phyloP scores from a whole-genome alignment of 176 grass and related monocot genomes.

The Oryza rufipogon region DNA sequence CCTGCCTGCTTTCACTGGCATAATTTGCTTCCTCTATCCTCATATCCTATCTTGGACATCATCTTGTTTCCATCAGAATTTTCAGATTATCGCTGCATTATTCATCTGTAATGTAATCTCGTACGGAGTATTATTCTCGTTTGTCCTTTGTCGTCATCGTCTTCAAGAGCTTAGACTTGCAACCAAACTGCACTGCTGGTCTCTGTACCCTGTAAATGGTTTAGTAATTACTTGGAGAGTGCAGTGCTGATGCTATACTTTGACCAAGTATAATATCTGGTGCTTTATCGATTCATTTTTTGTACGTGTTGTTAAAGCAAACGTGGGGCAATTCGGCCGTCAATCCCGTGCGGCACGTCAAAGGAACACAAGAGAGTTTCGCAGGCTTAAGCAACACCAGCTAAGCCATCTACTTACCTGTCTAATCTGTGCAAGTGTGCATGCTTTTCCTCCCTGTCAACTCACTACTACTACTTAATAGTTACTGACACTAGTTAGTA shows the following conservation, averaged over 20 bases:
- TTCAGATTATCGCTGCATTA: neutral
- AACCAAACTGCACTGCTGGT: neutral
- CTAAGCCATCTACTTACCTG: neutral
- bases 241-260: neutral
- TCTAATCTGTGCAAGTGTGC: neutral
- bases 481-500: neutral
- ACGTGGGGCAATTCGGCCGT: slow-evolving; percentile 33
- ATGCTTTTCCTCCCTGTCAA: neutral
- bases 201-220: neutral
- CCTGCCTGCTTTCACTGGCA: neutral
- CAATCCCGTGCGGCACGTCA: slow-evolving; percentile 19
- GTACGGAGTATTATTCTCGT: too few species aligned
- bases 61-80: neutral
- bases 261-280: neutral
- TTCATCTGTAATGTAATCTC: neutral
- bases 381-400: slow-evolving; percentile 23
- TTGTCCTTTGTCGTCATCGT: too few species aligned
- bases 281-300: neutral
- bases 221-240: neutral
- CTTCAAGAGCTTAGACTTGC: neutral
- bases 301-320: slow-evolving; percentile 1
- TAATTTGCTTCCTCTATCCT: neutral
- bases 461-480: slow-evolving; percentile 35
- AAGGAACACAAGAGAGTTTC: slow-evolving; percentile 31
- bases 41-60: neutral